Evolutionary conservation across 305 asterid species (phyloP), one percentile per base, ranked within the genome.

Genomic region (Solanum chacoense): DNA sequence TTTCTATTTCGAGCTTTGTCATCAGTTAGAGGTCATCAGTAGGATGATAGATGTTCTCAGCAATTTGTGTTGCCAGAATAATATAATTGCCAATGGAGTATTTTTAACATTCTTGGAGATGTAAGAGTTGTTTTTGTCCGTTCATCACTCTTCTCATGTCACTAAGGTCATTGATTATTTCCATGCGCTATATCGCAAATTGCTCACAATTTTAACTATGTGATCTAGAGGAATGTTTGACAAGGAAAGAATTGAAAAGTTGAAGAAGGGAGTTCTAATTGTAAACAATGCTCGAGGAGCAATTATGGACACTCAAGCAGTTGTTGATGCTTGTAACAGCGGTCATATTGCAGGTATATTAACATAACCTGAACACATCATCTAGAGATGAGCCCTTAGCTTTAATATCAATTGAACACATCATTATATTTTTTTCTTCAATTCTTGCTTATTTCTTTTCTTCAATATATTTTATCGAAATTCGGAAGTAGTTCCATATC

Each of bases 211-310:
- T 16, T 65, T 42, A 83, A 38, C 75, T 35, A 11, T 38, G 84
- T 90, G 35, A 89, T 87, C 72, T 87, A 97, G 99, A 89, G 98
- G 98, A 88, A 88, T 97, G 99, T 97, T 97, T 50, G 87, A 97
- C 93, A 97, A 93, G 90, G 96, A 94, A 6, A 95, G 83, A 94
- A 97, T 97, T 83, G 95, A 97, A 4, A 96, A 94, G 95, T 92
- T 95, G 24, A 97, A 97, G 90, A 96, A 94, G 94, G 99, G 99
- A 20, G 99, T 96, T 87, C 88, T 96, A 16, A 94, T 97, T 31
- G 98, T 97, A 89, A 97, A 97, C 94, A 97, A 97, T 76, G 99
- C 99, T 74, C 92, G 99, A 93, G 99, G 99, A 50, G 99, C 99
- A 36, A 95, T 96, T 90, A 97, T 97, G 99, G 99, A 97, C 91